Percentiles rank a stretch among this genome's conserved stretches.
These are phyloP conservation scores for Fusarium decemcellulare DNA, from an alignment of 2,329 filamentous ascomycete species.

Conservation along the genomic window DNA sequence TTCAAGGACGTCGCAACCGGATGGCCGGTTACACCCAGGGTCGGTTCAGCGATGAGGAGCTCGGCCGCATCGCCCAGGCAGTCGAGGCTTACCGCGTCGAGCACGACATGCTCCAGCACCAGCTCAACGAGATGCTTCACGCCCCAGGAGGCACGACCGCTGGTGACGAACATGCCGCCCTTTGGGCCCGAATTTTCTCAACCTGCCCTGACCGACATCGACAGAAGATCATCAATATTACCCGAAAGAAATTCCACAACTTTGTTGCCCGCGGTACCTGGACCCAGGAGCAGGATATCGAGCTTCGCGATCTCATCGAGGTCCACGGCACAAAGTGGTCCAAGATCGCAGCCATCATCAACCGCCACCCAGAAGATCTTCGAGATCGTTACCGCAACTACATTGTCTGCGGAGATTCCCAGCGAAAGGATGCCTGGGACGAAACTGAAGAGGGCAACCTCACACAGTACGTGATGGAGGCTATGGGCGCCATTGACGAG, in stretches of 20 bases:
- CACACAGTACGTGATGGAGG: slow-evolving; percentile 65
- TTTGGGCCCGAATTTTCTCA: slow-evolving; percentile 66
- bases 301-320: slow-evolving; percentile 53
- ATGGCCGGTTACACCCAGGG: slow-evolving; percentile 54
- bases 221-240: slow-evolving; percentile 68
- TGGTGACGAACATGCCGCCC: slow-evolving; percentile 54
- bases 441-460: slow-evolving; percentile 71
- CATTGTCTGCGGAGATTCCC: slow-evolving; percentile 69
- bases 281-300: slow-evolving; percentile 55
- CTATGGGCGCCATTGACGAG: slow-evolving; percentile 63
- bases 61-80: slow-evolving; percentile 56
- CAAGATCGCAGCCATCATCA: slow-evolving; percentile 72
- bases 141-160: slow-evolving; percentile 53
- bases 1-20: slow-evolving; percentile 40
- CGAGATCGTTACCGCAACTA: slow-evolving; percentile 81
- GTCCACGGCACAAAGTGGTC: slow-evolving; percentile 69
- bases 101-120: slow-evolving; percentile 57
- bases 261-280: slow-evolving; percentile 68
- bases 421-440: slow-evolving; percentile 70
- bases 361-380: slow-evolving; percentile 75
- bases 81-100: slow-evolving; percentile 62
- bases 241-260: slow-evolving; percentile 76
- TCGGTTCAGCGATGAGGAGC: slow-evolving; percentile 60
- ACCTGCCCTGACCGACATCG: slow-evolving; percentile 66
- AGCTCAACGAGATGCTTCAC: slow-evolving; percentile 64